Evolutionary conservation across 2,329 filamentous ascomycete species (phyloP).

Genomic region (Knoxdaviesia capensis): DNA sequence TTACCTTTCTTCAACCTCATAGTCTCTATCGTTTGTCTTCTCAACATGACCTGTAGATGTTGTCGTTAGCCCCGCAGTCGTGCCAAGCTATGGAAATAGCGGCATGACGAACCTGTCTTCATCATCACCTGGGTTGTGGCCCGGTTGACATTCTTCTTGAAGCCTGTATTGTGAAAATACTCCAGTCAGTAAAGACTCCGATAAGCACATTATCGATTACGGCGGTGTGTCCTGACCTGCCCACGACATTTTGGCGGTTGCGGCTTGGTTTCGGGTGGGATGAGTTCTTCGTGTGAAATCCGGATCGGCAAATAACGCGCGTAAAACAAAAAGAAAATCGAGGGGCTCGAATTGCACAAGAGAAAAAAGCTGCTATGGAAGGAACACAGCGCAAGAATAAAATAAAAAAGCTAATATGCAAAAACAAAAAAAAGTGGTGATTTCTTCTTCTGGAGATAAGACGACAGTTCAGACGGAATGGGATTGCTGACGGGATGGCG

Average conservation of each 20-base stretch:
- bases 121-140: slow-evolving; percentile 99
- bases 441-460: too few species aligned
- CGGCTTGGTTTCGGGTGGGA: background rate
- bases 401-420: too few species aligned
- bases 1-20: slow-evolving; percentile 88
- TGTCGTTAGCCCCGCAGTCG: slow-evolving; percentile 5
- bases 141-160: slow-evolving; percentile 82
- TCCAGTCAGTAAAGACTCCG: slow-evolving; percentile 12
- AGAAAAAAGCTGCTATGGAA: too few species aligned
- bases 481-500: too few species aligned
- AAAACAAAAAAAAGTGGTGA: too few species aligned
- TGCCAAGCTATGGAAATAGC: background rate
- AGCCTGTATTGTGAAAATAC: slow-evolving; percentile 12
- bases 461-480: too few species aligned
- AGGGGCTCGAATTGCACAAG: too few species aligned
- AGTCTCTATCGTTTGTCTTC: slow-evolving; percentile 95
- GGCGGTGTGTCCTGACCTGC: slow-evolving; percentile 27
- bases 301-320: too few species aligned
- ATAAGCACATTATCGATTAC: slow-evolving; percentile 8
- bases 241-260: slow-evolving; percentile 40
- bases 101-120: slow-evolving; percentile 56
- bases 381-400: too few species aligned
- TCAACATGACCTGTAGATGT: slow-evolving; percentile 61
- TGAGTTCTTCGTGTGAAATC: too few species aligned
- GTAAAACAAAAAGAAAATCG: too few species aligned